Conservation (phyloP, 75 land plant species). For the Isoetes taiwanensis region DNA sequence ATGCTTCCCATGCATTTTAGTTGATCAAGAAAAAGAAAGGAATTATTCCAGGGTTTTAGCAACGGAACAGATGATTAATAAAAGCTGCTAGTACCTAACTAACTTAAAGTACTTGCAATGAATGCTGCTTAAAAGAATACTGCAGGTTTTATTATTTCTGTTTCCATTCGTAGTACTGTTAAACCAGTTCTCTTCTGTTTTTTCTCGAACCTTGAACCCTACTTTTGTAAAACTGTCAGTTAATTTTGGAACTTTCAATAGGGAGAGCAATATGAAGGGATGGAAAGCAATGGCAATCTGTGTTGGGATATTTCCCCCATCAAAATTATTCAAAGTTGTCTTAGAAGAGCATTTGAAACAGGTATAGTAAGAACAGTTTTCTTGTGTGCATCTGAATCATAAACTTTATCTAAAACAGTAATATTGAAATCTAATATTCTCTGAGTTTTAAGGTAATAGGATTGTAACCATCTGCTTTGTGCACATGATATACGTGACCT, state of each 20-base stretch:
- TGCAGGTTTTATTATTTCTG: no score
- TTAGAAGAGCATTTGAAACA: conserved; percentile 13
- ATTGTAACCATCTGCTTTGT: neutral
- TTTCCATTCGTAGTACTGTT: no score
- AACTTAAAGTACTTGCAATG: no score
- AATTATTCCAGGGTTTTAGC: no score
- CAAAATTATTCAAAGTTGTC: conserved; percentile 2
- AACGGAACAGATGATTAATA: no score
- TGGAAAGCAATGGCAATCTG: conserved; percentile 19
- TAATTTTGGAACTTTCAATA: conserved; percentile 1
- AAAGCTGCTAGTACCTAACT: no score
- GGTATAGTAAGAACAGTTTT: conserved; percentile 1
- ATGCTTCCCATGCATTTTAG: no score
- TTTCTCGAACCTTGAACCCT: neutral
- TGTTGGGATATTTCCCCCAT: conserved; percentile 15
- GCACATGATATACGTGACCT: neutral
- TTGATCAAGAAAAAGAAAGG: no score
- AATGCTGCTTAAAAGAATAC: no score
- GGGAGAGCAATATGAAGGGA: conserved; percentile 9
- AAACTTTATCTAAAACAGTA: neutral
- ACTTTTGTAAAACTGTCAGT: neutral
- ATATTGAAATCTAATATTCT: neutral
- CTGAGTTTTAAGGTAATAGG: neutral
- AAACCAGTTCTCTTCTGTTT: no score
- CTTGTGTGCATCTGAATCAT: neutral